Evolutionary conservation across 176 grass and related monocot genomes (phyloP).

Genomic region (Alloteropsis semialata): DNA sequence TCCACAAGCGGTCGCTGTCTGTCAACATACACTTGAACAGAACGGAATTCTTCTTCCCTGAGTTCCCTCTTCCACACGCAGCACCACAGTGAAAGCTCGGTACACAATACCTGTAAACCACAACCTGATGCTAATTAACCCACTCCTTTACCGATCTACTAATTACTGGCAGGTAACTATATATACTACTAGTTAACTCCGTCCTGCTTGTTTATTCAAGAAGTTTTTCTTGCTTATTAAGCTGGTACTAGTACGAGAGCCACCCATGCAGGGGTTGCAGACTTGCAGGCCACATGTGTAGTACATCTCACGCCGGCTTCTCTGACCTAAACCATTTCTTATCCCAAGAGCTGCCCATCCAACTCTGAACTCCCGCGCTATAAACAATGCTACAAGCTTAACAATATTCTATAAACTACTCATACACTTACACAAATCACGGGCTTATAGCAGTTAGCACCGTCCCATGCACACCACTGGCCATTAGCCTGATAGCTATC

Average conservation of each 20-base stretch:
- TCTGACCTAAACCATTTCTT: conserved; percentile 18
- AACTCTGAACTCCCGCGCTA: background rate
- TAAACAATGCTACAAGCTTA: conserved; percentile 8
- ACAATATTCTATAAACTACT: background rate
- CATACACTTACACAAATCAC: background rate
- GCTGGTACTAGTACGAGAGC: background rate
- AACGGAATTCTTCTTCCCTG: background rate
- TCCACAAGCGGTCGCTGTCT: background rate
- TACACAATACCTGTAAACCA: background rate
- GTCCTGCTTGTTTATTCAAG: background rate
- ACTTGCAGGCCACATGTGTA: background rate
- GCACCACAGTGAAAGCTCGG: background rate
- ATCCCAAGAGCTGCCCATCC: background rate
- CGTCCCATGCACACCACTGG: too few relatives aligned
- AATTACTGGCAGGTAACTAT: background rate
- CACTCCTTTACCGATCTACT: background rate
- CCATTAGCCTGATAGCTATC: background rate
- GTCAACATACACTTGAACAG: background rate
- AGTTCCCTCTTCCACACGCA: conserved; percentile 20
- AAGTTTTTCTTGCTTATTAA: background rate
- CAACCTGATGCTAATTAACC: background rate
- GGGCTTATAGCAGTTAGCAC: too few relatives aligned
- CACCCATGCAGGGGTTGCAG: background rate
- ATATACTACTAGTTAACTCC: background rate
- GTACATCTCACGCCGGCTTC: background rate